Conservation (phyloP, 257 asterid species). For the Nicotiana benthamiana region DNA sequence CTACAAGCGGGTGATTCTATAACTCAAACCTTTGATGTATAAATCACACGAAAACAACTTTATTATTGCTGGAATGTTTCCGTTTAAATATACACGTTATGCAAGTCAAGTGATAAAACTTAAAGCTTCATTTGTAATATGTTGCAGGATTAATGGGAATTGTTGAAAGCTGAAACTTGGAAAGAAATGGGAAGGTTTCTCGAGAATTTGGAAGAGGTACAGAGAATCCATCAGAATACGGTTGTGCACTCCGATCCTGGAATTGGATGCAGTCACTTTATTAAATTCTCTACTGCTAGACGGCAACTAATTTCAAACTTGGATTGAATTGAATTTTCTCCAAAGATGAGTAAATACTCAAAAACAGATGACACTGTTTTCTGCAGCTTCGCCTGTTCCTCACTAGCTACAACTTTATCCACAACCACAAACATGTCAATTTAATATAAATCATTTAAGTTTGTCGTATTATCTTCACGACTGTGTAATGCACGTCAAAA, state of each 20-base stretch:
- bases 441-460: neutral
- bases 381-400: neutral
- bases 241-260: neutral
- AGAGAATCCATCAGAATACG: neutral
- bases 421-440: neutral
- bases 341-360: neutral
- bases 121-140: neutral
- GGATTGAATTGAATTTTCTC: neutral
- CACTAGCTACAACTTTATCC: neutral
- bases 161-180: neutral
- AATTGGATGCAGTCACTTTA: neutral
- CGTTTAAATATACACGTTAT: too few species aligned
- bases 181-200: neutral
- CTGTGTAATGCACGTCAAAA: neutral
- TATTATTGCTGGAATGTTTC: too few species aligned
- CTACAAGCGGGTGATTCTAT: too few species aligned
- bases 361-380: neutral
- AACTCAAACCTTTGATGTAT: too few species aligned
- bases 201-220: neutral
- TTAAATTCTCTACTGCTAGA: neutral
- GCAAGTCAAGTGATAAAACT: too few species aligned
- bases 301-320: conserved; percentile 1
- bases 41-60: too few species aligned
- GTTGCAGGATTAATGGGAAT: neutral
- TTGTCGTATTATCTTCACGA: neutral